A percentile compares a stretch with the other conserved stretches of the same genome.
These are phyloP conservation scores for Kazachstania bromeliacearum DNA, from an alignment of 805 yeast species.

Conservation along the genomic window DNA sequence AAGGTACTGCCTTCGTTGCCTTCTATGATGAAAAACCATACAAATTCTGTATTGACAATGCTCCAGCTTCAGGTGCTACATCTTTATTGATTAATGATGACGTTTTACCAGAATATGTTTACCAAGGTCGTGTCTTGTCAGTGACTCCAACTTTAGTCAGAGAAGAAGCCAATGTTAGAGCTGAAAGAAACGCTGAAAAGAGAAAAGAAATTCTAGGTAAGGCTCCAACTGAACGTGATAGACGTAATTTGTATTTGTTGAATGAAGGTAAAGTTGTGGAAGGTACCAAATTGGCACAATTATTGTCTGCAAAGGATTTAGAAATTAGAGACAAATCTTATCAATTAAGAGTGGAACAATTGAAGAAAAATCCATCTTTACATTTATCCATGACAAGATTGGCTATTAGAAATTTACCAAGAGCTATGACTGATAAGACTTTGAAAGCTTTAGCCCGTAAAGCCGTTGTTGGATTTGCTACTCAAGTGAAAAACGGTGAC, in stretches of 20 bases:
- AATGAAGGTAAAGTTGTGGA: constrained; percentile 90
- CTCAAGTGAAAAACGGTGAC: constrained; percentile 61
- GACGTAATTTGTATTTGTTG: constrained; percentile 71
- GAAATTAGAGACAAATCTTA: constrained; percentile 84
- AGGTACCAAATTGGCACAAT: constrained; percentile 66
- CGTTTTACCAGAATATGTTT: constrained; percentile 79
- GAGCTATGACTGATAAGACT: constrained; percentile 82
- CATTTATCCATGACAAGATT: constrained; percentile 91
- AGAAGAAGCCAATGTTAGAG: constrained; percentile 64
- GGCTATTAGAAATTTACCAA: constrained; percentile 88
- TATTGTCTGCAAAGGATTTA: constrained; percentile 61
- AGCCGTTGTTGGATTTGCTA: constrained; percentile 90
- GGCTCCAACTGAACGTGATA: constrained; percentile 70
- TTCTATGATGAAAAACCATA: constrained; percentile 56
- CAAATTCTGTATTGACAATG: constrained; percentile 58
- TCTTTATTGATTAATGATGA: constrained; percentile 84
- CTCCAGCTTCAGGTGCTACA: constrained; percentile 60
- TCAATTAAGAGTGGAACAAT: constrained; percentile 76
- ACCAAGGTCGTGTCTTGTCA: constrained; percentile 84
- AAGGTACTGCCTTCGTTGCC: constrained; percentile 93
- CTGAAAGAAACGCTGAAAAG: constrained; percentile 62
- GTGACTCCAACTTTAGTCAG: constrained; percentile 80
- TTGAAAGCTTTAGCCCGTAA: constrained; percentile 88
- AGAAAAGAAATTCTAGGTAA: constrained; percentile 74
- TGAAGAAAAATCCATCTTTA: constrained; percentile 80